Percentiles rank a stretch among this genome's conserved stretches.
Conservation (phyloP, 2,329 filamentous ascomycete species). For the Pseudopyricularia cyperi region DNA sequence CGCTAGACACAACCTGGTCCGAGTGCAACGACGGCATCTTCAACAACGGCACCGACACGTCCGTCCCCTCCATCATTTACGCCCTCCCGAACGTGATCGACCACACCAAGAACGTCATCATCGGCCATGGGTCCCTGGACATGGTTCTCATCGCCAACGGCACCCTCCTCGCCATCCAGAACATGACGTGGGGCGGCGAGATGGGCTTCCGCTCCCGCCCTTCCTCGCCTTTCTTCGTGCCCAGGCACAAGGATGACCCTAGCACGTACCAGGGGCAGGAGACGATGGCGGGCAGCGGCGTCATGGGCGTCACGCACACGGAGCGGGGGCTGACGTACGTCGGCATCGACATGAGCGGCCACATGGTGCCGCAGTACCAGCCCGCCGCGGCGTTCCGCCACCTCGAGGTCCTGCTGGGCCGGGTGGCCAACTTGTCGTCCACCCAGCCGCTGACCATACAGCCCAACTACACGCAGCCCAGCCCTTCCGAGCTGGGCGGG, state of each 20-base stretch:
- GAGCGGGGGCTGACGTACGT: slow-evolving; percentile 62
- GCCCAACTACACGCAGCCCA: neutral
- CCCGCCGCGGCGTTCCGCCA: slow-evolving; percentile 58
- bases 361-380: slow-evolving; percentile 56
- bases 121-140: slow-evolving; percentile 59
- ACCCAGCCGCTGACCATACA: slow-evolving; percentile 22
- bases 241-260: slow-evolving; percentile 37
- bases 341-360: slow-evolving; percentile 48
- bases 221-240: slow-evolving; percentile 52
- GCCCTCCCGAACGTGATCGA: slow-evolving; percentile 62
- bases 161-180: slow-evolving; percentile 59
- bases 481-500: neutral
- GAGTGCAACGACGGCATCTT: slow-evolving; percentile 20
- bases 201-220: slow-evolving; percentile 24
- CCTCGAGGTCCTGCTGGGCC: slow-evolving; percentile 61
- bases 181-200: slow-evolving; percentile 60
- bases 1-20: slow-evolving; percentile 40
- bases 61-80: slow-evolving; percentile 6
- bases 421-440: slow-evolving; percentile 42
- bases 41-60: slow-evolving; percentile 25
- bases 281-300: slow-evolving; percentile 43
- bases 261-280: neutral
- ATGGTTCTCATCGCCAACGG: slow-evolving; percentile 55
- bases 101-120: slow-evolving; percentile 55
- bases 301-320: slow-evolving; percentile 52